These are phyloP conservation scores for Passalora sequoiae DNA, from an alignment of 2,329 filamentous ascomycete species.

Conservation along the genomic window DNA sequence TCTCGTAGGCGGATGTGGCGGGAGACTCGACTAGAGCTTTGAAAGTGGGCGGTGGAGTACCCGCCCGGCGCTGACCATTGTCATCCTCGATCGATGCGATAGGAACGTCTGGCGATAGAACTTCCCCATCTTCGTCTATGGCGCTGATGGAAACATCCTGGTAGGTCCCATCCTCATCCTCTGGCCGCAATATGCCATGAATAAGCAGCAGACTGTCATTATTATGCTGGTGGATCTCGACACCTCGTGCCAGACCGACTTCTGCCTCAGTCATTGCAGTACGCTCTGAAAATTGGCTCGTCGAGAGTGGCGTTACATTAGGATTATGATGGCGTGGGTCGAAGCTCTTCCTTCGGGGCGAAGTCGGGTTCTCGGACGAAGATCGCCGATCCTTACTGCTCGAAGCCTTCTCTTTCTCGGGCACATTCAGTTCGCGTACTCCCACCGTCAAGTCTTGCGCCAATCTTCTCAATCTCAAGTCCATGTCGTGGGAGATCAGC, in stretches of 20 bases:
- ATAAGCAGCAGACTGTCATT: constrained; percentile 61
- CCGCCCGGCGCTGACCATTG: constrained; percentile 1
- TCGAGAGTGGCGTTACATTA: constrained; percentile 25
- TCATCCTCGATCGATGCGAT: constrained; percentile 6
- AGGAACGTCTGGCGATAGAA: not conserved
- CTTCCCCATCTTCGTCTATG: constrained; percentile 6
- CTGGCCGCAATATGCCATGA: constrained; percentile 40
- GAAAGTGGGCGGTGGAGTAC: constrained; percentile 12
- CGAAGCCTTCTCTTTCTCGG: not conserved
- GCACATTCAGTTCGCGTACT: constrained; percentile 6
- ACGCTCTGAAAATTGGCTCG: constrained; percentile 26
- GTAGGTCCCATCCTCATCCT: constrained; percentile 3
- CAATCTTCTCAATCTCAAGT: constrained; percentile 8
- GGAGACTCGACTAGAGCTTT: constrained; percentile 18
- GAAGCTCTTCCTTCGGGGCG: constrained; percentile 22
- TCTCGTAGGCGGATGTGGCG: constrained; percentile 4
- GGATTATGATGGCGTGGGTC: constrained; percentile 23
- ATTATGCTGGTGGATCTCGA: constrained; percentile 59
- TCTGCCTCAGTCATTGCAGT: constrained; percentile 38
- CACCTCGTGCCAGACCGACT: constrained; percentile 56
- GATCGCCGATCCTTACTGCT: constrained; percentile 13
- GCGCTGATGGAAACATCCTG: constrained; percentile 2
- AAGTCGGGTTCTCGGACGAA: constrained; percentile 14
- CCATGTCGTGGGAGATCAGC: constrained; percentile 8
- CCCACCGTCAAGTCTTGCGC: constrained; percentile 7